Evolutionary conservation across 495 filamentous ascomycete genomes (phyloP), one percentile per base, ranked within the genome.

Genomic region (Chaetomium tenue): DNA sequence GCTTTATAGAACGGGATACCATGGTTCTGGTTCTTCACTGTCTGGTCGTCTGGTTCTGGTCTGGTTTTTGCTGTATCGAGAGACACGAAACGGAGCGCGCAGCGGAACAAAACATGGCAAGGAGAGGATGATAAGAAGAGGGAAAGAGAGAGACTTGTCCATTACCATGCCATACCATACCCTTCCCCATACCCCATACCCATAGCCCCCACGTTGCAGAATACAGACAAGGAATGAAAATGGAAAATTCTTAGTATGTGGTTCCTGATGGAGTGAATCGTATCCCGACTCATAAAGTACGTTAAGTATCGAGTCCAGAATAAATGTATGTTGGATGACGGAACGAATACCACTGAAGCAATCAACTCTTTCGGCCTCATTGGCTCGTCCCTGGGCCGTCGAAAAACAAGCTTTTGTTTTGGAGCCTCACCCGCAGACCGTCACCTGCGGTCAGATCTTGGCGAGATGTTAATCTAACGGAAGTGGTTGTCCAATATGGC

Each of bases 1-100:
- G 13, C 37, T 67, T 50, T 68, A 68, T 68, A 68, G 66, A 67
- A 56, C 62, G 66, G 66, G 59, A 64, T 68, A 60, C 63, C 66
- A 64, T 58, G 62, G 58, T 59, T 16, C 51, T 53, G 51, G 26
- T 30, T 53, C 51, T 55, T 56, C 57, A 51, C 37, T 55, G 59
- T 46, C 55, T 58, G 52, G 52, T 60, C 15, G 56, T 18, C 37
- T 48, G 59, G 55, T 37, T 66, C 55, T 54, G 52, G 52, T 59
- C 13, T 30, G 54, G 56, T 18, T 28, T 57, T 58, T 22, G 22
- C n/a, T 55, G 50, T 44, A 7, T 46, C 13, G 5, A 28, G 44
- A n/a, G 44, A 40, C 40, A 28, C 26, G 25, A 44, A 58, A 40
- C 40, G 42, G 57, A 37, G 18, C 53, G 30, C 13, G 5, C 25